phyloP scores from a whole-genome alignment of 2,329 filamentous ascomycete species.

The Verticillium longisporum region DNA sequence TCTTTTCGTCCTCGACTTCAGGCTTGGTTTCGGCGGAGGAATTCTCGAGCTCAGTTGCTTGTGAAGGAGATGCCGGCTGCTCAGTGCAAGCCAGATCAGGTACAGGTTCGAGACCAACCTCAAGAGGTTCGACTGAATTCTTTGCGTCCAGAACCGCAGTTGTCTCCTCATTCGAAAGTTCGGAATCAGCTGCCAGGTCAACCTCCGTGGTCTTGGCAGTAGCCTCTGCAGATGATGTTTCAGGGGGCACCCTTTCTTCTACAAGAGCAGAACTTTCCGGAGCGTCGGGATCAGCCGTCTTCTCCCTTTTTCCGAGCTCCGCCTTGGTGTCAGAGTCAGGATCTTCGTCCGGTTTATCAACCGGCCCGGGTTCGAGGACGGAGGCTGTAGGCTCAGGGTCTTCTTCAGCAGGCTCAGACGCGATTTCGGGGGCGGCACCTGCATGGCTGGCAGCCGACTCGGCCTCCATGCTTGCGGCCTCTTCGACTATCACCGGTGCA shows the following conservation, averaged over 20 bases:
- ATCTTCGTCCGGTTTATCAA: not conserved
- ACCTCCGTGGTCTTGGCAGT: constrained; percentile 1
- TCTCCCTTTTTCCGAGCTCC: not conserved
- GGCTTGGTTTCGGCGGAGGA: not conserved
- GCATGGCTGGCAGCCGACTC: not conserved
- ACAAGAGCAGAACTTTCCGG: not conserved
- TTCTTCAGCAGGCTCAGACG: not conserved
- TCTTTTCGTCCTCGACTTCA: not conserved
- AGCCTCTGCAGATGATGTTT: not conserved
- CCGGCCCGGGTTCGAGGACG: not conserved
- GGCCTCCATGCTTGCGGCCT: not conserved
- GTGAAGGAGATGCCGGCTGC: not conserved
- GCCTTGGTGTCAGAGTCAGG: not conserved
- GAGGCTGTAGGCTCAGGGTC: not conserved
- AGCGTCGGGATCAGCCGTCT: not conserved
- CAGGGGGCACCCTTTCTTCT: not conserved
- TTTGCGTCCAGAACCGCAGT: not conserved
- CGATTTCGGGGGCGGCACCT: not conserved
- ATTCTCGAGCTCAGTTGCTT: not conserved
- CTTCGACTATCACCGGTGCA: not conserved
- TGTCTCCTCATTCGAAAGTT: not conserved
- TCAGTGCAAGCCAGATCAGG: not conserved
- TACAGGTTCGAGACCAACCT: not conserved
- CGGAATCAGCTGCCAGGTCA: not conserved
- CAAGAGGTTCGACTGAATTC: not conserved